phyloP scores from a whole-genome alignment of 2,329 filamentous ascomycete genomes.

The Hypoxylon sp. region DNA sequence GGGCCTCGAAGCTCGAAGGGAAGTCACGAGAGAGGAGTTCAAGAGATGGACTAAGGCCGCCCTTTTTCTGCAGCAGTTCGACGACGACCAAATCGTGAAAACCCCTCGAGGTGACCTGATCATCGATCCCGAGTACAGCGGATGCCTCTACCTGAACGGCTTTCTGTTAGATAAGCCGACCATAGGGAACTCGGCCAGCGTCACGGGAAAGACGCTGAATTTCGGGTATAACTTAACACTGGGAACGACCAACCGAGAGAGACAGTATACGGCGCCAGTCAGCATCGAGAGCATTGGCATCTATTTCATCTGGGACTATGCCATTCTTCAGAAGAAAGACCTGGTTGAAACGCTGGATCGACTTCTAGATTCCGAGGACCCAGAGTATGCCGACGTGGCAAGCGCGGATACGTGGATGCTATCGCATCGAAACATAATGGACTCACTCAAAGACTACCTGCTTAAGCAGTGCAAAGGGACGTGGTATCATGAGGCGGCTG shows the following conservation, averaged over 20 bases:
- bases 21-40: constrained; percentile 23
- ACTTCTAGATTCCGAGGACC: constrained; percentile 30
- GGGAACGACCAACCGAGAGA: constrained; percentile 38
- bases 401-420: constrained; percentile 21
- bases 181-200: constrained; percentile 31
- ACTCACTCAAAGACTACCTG: constrained; percentile 25
- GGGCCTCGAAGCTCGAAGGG: constrained; percentile 3
- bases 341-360: constrained; percentile 25
- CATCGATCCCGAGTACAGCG: constrained; percentile 21
- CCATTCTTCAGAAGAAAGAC: constrained; percentile 6
- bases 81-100: constrained; percentile 4
- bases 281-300: constrained; percentile 32
- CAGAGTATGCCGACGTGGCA: constrained; percentile 37
- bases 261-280: constrained; percentile 29
- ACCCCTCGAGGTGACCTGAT: constrained; percentile 35
- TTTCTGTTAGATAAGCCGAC: constrained; percentile 31
- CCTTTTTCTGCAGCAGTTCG: constrained; percentile 30
- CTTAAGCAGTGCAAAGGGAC: constrained; percentile 16
- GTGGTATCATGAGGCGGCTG: constrained; percentile 34
- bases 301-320: constrained; percentile 35
- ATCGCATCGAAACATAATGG: background rate
- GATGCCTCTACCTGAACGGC: constrained; percentile 40
- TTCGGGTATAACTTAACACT: constrained; percentile 40
- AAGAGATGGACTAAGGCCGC: constrained; percentile 35
- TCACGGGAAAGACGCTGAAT: constrained; percentile 29